phyloP scores from a whole-genome alignment of 2,329 filamentous ascomycete genomes.

The Colletotrichum filicis region DNA sequence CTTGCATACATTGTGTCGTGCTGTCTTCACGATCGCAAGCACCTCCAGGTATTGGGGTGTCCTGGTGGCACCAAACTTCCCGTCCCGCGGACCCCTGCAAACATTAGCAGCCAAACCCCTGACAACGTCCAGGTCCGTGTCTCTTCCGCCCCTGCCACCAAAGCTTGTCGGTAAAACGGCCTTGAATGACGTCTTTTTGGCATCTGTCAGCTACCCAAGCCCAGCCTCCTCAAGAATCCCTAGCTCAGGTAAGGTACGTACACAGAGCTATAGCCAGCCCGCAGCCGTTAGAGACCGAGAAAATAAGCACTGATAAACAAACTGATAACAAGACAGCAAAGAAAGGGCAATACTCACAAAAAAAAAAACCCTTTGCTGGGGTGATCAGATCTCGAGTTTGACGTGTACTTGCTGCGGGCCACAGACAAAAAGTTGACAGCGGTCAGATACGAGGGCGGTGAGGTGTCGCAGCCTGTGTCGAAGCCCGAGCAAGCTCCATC shows the following conservation, averaged over 20 bases:
- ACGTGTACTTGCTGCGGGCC: conserved; percentile 29
- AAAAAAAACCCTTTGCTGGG: neutral
- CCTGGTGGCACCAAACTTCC: neutral
- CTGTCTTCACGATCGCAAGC: neutral
- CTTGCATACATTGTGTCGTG: neutral
- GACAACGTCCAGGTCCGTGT: conserved; percentile 5
- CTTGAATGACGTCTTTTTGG: conserved; percentile 13
- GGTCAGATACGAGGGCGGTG: conserved; percentile 27
- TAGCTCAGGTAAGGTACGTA: conserved; percentile 9
- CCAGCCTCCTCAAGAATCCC: neutral
- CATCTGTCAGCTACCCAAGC: conserved; percentile 2
- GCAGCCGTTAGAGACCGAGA: neutral
- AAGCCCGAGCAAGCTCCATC: conserved; percentile 23
- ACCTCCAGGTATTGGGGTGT: neutral
- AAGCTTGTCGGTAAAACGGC: neutral
- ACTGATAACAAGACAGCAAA: neutral
- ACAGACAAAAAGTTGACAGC: conserved; percentile 10
- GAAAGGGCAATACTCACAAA: neutral
- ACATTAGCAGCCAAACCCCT: conserved; percentile 15
- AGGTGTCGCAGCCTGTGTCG: conserved; percentile 22
- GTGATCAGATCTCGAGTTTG: conserved; percentile 6
- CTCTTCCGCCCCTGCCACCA: conserved; percentile 11
- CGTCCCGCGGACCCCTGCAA: conserved; percentile 16
- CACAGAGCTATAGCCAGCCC: neutral
- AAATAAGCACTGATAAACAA: neutral